A percentile compares a stretch with the other conserved stretches of the same genome.
phyloP scores from a whole-genome alignment of 2,329 filamentous ascomycete genomes.

The Xylaria sp. region DNA sequence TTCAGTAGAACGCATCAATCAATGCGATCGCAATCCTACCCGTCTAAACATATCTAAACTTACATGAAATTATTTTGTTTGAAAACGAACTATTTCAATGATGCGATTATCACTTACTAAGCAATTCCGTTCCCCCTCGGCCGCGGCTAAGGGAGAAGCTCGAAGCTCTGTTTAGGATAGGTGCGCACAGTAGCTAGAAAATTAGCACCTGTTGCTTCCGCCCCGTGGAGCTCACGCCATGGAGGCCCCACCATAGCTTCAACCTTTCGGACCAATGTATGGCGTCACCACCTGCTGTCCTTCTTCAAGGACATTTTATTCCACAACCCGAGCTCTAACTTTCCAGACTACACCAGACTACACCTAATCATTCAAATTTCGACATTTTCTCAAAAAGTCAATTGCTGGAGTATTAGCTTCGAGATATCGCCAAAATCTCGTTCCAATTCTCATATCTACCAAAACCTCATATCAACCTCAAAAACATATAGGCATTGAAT shows the following conservation, averaged over 20 bases:
- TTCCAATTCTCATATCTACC: too few species aligned
- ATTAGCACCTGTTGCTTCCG: too few species aligned
- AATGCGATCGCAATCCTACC: background rate
- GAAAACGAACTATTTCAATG: too few species aligned
- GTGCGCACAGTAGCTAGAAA: background rate
- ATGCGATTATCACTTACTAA: background rate
- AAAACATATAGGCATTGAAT: background rate
- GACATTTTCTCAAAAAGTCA: background rate
- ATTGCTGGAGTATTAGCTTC: conserved; percentile 17
- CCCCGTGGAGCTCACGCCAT: too few species aligned
- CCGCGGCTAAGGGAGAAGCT: background rate
- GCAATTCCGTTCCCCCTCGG: background rate
- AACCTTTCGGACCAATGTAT: background rate
- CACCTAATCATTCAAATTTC: background rate
- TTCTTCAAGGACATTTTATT: background rate
- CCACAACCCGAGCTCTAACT: background rate
- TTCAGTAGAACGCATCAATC: background rate
- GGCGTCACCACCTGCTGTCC: background rate
- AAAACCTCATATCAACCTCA: background rate
- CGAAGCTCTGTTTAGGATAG: too few species aligned
- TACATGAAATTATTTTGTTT: background rate
- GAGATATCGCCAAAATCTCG: background rate
- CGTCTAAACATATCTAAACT: background rate
- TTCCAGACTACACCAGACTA: too few species aligned
- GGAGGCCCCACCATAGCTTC: background rate